Percentiles rank a stretch among this genome's conserved stretches.
Evolutionary conservation across 2,329 filamentous ascomycete genomes (phyloP).

Genomic region (Aspergillus puulaauensis): DNA sequence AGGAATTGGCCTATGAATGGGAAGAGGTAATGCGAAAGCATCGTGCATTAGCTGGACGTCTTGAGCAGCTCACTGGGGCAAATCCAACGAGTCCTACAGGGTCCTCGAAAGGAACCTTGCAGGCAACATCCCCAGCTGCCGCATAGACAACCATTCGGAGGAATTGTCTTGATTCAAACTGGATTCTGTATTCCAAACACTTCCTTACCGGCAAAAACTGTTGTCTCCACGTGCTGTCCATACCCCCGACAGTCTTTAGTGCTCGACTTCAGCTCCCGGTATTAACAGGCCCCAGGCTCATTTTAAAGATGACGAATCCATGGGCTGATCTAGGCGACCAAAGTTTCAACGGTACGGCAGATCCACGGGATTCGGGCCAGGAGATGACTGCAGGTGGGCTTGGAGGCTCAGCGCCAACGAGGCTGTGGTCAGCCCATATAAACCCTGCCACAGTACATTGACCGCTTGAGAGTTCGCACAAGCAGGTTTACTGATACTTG

Average conservation of each 20-base stretch:
- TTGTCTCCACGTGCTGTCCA: not conserved
- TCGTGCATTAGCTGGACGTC: conserved; percentile 73
- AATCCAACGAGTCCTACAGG: conserved; percentile 15
- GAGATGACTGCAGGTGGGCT: not conserved
- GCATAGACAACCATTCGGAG: not conserved
- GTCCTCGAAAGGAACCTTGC: conserved; percentile 18
- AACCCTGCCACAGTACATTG: not conserved
- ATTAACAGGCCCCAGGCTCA: not conserved
- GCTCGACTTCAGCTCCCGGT: not conserved
- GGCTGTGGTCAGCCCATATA: not conserved
- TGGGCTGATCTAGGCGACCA: not conserved
- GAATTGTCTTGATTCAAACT: not conserved
- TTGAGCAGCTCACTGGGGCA: conserved; percentile 41
- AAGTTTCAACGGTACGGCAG: not conserved
- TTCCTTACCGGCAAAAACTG: not conserved
- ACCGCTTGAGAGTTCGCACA: not conserved
- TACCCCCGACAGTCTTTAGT: not conserved
- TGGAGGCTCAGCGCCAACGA: not conserved
- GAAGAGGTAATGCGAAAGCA: conserved; percentile 87
- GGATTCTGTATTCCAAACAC: not conserved
- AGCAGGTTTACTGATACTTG: not conserved
- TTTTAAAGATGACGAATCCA: not conserved
- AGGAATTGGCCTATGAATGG: conserved; percentile 64
- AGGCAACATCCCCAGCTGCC: conserved; percentile 16
- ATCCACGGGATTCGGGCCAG: not conserved